Evolutionary conservation across 73 alveolate species (phyloP).

Genomic region (Stentor roeselii): DNA sequence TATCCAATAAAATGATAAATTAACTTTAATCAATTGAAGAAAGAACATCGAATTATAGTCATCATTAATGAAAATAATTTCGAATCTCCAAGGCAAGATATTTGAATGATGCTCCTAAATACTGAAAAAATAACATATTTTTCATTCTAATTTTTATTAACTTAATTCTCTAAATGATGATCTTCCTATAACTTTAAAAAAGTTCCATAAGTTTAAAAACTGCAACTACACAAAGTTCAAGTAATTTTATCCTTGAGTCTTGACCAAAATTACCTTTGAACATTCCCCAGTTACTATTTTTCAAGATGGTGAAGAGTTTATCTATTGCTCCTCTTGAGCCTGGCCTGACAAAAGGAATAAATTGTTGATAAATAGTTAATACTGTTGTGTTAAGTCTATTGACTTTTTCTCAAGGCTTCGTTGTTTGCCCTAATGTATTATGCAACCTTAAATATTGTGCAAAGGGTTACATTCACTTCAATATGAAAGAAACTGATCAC

Average conservation of each 20-base stretch:
- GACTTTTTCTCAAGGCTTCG: no score
- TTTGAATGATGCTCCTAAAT: conserved; percentile 86
- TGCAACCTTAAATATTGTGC: no score
- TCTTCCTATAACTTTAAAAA: not conserved
- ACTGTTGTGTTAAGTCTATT: no score
- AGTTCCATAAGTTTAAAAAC: not conserved
- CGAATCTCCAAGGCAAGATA: conserved; percentile 85
- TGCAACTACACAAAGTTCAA: not conserved
- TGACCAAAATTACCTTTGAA: not conserved
- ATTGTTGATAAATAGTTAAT: no score
- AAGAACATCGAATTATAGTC: conserved; percentile 65
- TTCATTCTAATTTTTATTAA: not conserved
- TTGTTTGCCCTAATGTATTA: no score
- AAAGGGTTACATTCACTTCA: no score
- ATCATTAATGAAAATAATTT: no score
- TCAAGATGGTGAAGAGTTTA: conserved; percentile 18
- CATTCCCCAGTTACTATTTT: conserved; percentile 20
- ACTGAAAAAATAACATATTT: conserved; percentile 64
- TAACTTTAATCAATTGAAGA: conserved; percentile 51
- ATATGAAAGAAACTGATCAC: no score
- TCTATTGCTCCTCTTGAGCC: conserved; percentile 67
- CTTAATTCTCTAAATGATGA: not conserved
- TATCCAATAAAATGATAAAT: conserved; percentile 38
- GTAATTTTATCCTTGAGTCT: not conserved
- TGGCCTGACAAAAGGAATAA: conserved; percentile 80